Base-by-base conservation (phyloP, 2,329 filamentous ascomycete species). In the Annulohypoxylon truncatum region DNA sequence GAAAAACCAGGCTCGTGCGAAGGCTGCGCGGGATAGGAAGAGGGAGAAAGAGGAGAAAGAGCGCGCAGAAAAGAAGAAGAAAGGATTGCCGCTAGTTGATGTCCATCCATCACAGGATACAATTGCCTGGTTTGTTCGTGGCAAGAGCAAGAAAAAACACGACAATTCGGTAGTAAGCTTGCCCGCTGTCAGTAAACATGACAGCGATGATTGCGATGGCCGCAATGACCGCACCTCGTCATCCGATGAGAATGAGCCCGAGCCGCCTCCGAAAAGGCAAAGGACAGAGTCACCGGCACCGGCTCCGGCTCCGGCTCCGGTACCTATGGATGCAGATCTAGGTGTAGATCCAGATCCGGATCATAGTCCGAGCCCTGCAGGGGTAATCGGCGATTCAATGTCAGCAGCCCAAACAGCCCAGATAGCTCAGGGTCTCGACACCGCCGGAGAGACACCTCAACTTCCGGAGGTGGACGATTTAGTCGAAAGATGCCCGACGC, bases 71-170 rank as follows among this genome's bases (percentile, higher is more conserved):
- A 86, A 82, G 77, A 84, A 78, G 71, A 83, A 79, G 66, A 82
- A 80, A 57, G 84, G 87, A 0, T 61, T 87, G 62, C 87, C 87
- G 12, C 76, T 88, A 3, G 80, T 85, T n/a, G 80, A 79, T 10
- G 84, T 87, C 3, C 80, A 82, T 33, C 83, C 87, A 0, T 89
- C 87, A 31, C 87, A 89, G 73, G 83, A 83, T 42, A 86, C 83
- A 0, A 87, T 90, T 66, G 79, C 85, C 15, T 74, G 81, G 33
- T 89, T 89, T 61, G 76, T 86, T 6, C 77, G 67, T 47, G 65
- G 58, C 35, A 67, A 67, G 40, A 64, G 65, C 13, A 73, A 68
- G 13, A 72, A 68, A 52, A 53, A 40, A 10, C n/a, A 58, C n/a
- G 15, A 40, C 7, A 71, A 63, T 5, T 12, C 20, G 51, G 35